A percentile compares a stretch with the other conserved stretches of the same genome.
Evolutionary conservation across 2,329 filamentous ascomycete genomes (phyloP).

Genomic region (Phyllosticta citribraziliensis): DNA sequence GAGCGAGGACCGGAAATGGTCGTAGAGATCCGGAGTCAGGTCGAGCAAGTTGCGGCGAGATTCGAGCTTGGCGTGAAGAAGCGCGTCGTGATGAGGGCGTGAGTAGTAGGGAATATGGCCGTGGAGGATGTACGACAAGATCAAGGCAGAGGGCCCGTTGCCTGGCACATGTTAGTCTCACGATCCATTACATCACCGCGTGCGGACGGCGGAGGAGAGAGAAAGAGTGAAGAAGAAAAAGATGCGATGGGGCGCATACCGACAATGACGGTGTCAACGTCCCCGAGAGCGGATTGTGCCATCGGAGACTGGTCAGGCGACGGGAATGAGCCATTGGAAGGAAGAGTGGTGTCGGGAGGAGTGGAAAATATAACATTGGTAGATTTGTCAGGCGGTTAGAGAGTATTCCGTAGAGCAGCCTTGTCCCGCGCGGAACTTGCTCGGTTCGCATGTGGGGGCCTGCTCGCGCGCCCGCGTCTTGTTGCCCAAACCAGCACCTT

Average conservation of each 20-base stretch:
- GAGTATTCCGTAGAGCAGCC: not conserved
- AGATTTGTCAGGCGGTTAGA: constrained; percentile 11
- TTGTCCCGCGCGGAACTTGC: constrained; percentile 4
- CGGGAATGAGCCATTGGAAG: constrained; percentile 2
- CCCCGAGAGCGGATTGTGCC: constrained; percentile 26
- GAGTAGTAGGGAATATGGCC: constrained; percentile 50
- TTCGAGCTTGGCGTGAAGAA: constrained; percentile 47
- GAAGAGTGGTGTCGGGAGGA: not conserved
- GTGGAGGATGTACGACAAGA: constrained; percentile 53
- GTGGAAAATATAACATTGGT: not conserved
- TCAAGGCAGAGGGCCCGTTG: constrained; percentile 52
- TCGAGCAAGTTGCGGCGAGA: constrained; percentile 38
- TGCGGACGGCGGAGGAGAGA: constrained; percentile 6
- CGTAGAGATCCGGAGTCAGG: constrained; percentile 41
- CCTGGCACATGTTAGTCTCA: constrained; percentile 29
- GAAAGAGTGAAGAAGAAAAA: not conserved
- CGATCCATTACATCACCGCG: constrained; percentile 17
- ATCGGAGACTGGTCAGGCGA: constrained; percentile 19
- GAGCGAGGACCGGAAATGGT: constrained; percentile 49
- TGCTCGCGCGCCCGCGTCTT: not conserved
- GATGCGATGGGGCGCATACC: constrained; percentile 16
- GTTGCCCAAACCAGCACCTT: constrained; percentile 4
- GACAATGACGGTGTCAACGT: constrained; percentile 32
- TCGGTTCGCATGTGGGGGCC: constrained; percentile 5
- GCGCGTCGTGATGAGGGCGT: constrained; percentile 45